Conservation (phyloP, 352 stramenopile genomes). For the Pythium rishiriense region DNA sequence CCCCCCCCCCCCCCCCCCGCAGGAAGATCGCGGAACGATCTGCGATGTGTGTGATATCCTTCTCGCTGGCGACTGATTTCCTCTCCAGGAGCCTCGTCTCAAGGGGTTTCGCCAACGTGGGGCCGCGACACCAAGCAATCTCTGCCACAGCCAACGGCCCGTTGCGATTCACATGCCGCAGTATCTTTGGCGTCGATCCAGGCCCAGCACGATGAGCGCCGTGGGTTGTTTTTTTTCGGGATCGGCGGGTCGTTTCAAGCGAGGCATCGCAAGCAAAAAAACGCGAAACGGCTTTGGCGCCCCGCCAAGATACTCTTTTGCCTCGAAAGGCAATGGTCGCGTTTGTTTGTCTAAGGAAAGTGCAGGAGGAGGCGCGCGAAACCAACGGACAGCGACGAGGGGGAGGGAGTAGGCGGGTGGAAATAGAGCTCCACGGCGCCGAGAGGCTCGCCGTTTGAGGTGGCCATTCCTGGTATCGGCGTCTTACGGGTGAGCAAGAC, state of each 20-base stretch:
- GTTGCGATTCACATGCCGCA: too few species aligned
- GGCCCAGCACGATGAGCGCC: too few species aligned
- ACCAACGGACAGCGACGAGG: neutral
- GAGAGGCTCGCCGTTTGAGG: neutral
- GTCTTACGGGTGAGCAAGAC: neutral
- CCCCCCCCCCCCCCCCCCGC: too few species aligned
- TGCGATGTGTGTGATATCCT: too few species aligned
- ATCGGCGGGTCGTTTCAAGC: neutral
- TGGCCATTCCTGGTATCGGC: slow-evolving; percentile 8
- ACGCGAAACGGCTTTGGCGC: neutral
- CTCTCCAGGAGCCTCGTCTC: neutral
- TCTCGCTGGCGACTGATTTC: too few species aligned
- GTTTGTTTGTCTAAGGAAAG: neutral
- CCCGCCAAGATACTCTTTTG: too few species aligned
- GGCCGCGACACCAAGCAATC: too few species aligned
- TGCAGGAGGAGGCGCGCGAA: neutral
- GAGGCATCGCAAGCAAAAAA: neutral
- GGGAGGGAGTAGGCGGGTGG: neutral
- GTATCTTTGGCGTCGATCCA: too few species aligned
- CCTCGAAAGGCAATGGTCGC: neutral
- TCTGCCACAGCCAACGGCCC: too few species aligned
- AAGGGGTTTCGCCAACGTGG: neutral
- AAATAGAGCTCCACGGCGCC: neutral
- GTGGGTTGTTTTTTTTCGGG: too few species aligned
- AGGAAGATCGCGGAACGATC: too few species aligned